Conservation (phyloP, 2,329 filamentous ascomycete genomes). For the Pyrenochaeta sp. region DNA sequence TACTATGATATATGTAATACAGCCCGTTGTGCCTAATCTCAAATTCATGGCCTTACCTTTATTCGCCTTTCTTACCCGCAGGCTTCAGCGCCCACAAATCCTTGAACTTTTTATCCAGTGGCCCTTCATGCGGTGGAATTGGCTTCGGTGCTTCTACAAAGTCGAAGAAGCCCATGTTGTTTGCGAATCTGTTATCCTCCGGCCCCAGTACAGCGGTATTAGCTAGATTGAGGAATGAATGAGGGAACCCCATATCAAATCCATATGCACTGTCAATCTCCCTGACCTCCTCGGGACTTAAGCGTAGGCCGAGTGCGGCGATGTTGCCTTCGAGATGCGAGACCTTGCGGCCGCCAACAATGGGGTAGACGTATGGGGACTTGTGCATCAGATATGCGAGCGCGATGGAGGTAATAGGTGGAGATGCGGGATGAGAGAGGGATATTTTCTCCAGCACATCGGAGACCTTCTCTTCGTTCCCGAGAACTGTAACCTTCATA, state of each 20-base stretch:
- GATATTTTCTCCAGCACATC: constrained; percentile 69
- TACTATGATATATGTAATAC: too few species aligned
- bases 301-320: constrained; percentile 68
- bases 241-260: constrained; percentile 74
- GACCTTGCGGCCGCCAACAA: constrained; percentile 74
- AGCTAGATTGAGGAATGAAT: constrained; percentile 24
- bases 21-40: too few species aligned
- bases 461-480: constrained; percentile 62
- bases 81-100: constrained; percentile 8
- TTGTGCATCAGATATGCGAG: constrained; percentile 79
- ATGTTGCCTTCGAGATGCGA: constrained; percentile 76
- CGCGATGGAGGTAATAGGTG: constrained; percentile 65
- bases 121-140: constrained; percentile 35
- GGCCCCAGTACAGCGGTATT: constrained; percentile 36
- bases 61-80: too few species aligned
- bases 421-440: constrained; percentile 60
- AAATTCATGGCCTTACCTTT: too few species aligned
- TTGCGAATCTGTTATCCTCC: constrained; percentile 31
- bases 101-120: constrained; percentile 28
- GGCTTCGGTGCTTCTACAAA: constrained; percentile 33
- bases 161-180: constrained; percentile 30
- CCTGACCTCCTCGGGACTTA: constrained; percentile 69
- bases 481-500: constrained; percentile 42
- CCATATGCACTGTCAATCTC: constrained; percentile 69
- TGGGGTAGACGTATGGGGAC: constrained; percentile 75